Conservation (phyloP, 768 basidiomycete species). For the Serendipita sp. region DNA sequence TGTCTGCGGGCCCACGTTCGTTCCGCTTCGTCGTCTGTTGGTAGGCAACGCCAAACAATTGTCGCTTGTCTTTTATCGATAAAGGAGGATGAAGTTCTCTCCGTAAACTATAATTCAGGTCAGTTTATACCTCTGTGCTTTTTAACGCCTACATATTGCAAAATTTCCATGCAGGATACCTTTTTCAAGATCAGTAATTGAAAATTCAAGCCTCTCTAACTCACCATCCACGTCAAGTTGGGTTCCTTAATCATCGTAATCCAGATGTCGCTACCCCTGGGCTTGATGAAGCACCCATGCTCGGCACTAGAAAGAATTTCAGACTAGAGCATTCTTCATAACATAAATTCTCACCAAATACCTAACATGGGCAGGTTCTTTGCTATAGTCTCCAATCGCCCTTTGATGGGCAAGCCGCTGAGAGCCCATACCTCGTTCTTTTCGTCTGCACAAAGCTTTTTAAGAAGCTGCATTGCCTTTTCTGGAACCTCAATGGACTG, state of each 20-base stretch:
- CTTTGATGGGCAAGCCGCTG: conserved; percentile 52
- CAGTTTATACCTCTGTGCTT: background rate
- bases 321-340: background rate
- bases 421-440: conserved; percentile 70
- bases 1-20: conserved; percentile 72
- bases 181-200: conserved; percentile 15
- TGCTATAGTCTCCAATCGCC: conserved; percentile 46
- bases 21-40: conserved; percentile 29
- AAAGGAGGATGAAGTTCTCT: conserved; percentile 74
- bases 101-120: conserved; percentile 46
- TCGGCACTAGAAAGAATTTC: conserved; percentile 37
- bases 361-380: conserved; percentile 49
- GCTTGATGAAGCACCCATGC: conserved; percentile 74
- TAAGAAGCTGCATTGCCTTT: conserved; percentile 31
- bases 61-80: conserved; percentile 72
- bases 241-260: conserved; percentile 64
- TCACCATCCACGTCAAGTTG: conserved; percentile 53
- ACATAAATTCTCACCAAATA: conserved; percentile 39
- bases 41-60: conserved; percentile 65
- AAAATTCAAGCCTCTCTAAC: background rate
- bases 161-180: conserved; percentile 58
- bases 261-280: conserved; percentile 36
- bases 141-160: conserved; percentile 50
- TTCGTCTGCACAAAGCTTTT: conserved; percentile 40
- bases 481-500: conserved; percentile 19